Conservation (phyloP, 345 rosid genomes). For the Garcia nutans region DNA sequence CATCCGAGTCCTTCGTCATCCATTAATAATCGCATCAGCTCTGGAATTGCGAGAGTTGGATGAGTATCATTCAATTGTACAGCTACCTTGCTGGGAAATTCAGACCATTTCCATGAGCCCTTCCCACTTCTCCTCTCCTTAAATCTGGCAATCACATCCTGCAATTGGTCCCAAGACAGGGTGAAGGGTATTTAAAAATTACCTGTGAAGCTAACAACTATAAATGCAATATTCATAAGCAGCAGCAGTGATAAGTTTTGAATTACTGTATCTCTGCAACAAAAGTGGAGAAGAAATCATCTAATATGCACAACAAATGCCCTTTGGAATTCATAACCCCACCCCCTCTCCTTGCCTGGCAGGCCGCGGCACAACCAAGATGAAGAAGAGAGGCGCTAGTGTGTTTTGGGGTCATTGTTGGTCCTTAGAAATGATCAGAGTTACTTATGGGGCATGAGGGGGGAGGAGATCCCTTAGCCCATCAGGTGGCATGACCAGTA, state of each 20-base stretch:
- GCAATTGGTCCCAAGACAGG: slow-evolving; percentile 30
- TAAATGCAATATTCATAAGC: not conserved
- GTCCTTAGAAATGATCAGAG: not conserved
- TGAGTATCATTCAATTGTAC: slow-evolving; percentile 97
- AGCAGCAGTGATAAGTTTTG: not conserved
- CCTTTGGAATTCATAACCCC: not conserved
- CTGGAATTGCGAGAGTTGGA: slow-evolving; percentile 97
- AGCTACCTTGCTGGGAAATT: slow-evolving; percentile 85
- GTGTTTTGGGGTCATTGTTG: not conserved
- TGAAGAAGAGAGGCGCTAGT: not conserved
- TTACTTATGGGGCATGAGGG: not conserved
- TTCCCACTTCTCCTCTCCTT: slow-evolving; percentile 59
- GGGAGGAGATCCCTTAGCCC: no score
- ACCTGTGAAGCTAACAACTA: not conserved
- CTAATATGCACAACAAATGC: not conserved
- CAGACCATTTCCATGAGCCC: slow-evolving; percentile 73
- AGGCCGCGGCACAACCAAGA: not conserved
- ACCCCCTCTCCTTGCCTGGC: not conserved
- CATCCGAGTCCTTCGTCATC: slow-evolving; percentile 93
- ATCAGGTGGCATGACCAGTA: no score
- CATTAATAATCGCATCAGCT: slow-evolving; percentile 87
- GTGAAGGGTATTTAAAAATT: not conserved
- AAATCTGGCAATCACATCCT: slow-evolving; percentile 90
- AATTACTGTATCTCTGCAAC: not conserved
- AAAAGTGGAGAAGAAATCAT: not conserved